phyloP scores from a whole-genome alignment of 495 filamentous ascomycete species.

The Pseudevernia furfuracea region DNA sequence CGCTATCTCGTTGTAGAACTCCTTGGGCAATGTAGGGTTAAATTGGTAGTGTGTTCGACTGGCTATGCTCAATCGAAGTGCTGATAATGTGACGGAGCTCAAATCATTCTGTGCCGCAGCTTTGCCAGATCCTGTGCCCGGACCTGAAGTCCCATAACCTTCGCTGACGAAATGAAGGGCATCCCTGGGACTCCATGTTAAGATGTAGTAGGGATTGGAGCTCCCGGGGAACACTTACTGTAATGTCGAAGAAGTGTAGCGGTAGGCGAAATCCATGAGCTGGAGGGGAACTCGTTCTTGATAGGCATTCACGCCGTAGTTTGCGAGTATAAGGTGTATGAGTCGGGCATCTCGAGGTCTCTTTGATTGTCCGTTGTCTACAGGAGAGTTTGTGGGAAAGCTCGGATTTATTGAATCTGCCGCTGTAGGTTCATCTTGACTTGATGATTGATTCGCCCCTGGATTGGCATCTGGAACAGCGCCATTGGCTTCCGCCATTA shows the following conservation, averaged over 20 bases:
- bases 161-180: conserved; percentile 45
- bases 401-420: conserved; percentile 10
- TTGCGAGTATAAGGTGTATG: conserved; percentile 82
- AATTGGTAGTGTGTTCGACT: conserved; percentile 59
- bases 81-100: conserved; percentile 45
- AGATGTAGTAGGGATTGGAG: not conserved
- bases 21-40: conserved; percentile 62
- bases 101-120: conserved; percentile 32
- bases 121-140: conserved; percentile 16
- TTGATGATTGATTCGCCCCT: conserved; percentile 5
- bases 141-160: conserved; percentile 37
- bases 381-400: conserved; percentile 13
- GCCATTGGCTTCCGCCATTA: conserved; percentile 18
- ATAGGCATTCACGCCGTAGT: conserved; percentile 80
- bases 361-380: conserved; percentile 53
- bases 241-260: conserved; percentile 51
- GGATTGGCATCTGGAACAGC: conserved; percentile 7
- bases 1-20: conserved; percentile 78
- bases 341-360: conserved; percentile 87
- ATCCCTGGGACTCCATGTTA: conserved; percentile 22
- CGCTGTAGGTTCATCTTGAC: conserved; percentile 1
- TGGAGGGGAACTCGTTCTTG: conserved; percentile 90
- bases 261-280: conserved; percentile 95
- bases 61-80: conserved; percentile 57
- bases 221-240: conserved; percentile 36